Percentiles rank a stretch among this genome's conserved stretches.
phyloP scores from a whole-genome alignment of 768 basidiomycete genomes.

The Suillus fuscotomentosus region DNA sequence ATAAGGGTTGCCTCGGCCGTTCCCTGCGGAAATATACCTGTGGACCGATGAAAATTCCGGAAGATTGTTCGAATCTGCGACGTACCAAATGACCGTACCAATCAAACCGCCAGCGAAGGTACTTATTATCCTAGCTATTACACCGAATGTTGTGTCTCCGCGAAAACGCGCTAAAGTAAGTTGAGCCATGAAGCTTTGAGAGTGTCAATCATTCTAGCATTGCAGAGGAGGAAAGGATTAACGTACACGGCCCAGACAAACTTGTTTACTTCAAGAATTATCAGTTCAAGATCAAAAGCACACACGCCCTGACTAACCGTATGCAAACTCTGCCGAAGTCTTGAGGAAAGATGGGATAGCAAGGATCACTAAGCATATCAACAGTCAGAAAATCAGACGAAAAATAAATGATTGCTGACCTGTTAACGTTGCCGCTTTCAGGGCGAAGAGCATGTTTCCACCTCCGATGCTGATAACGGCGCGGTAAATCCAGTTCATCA shows the following conservation, averaged over 20 bases:
- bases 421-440: slow-evolving; percentile 70
- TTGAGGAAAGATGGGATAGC: slow-evolving; percentile 59
- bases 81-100: slow-evolving; percentile 68
- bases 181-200: slow-evolving; percentile 68
- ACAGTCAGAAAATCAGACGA: neutral
- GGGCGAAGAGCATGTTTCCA: slow-evolving; percentile 65
- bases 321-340: slow-evolving; percentile 55
- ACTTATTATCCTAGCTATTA: slow-evolving; percentile 56
- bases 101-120: slow-evolving; percentile 66
- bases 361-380: slow-evolving; percentile 44
- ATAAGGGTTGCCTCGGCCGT: slow-evolving; percentile 58
- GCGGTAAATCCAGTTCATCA: slow-evolving; percentile 47
- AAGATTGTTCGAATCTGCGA: neutral
- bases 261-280: slow-evolving; percentile 45
- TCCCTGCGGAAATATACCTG: slow-evolving; percentile 73
- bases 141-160: slow-evolving; percentile 71
- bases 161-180: slow-evolving; percentile 68
- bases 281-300: neutral
- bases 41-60: neutral
- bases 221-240: neutral
- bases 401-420: slow-evolving; percentile 32
- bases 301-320: slow-evolving; percentile 43
- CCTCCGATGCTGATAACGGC: slow-evolving; percentile 38
- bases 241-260: slow-evolving; percentile 72
- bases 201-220: slow-evolving; percentile 1